phyloP scores from a whole-genome alignment of 495 filamentous ascomycete genomes.

The Daldinia grandis region DNA sequence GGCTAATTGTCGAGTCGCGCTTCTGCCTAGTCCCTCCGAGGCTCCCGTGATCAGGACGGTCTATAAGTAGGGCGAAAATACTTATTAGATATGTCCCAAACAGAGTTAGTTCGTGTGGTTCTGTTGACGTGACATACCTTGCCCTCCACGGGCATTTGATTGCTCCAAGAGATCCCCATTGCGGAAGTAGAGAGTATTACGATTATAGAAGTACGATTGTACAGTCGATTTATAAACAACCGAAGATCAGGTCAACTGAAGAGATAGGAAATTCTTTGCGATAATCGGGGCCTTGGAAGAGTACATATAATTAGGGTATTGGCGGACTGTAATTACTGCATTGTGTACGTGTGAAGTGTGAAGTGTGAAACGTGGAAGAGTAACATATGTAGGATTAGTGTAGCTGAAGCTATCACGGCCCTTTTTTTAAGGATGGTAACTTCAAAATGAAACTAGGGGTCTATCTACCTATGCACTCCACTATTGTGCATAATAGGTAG shows the following conservation, averaged over 20 bases:
- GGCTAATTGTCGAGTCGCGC: slow-evolving; percentile 75
- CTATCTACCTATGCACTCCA: background rate
- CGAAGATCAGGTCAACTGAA: slow-evolving; percentile 30
- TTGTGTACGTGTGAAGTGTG: background rate
- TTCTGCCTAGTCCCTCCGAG: slow-evolving; percentile 90
- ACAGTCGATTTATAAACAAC: slow-evolving; percentile 29
- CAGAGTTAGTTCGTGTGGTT: background rate
- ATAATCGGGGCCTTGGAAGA: background rate
- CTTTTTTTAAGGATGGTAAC: background rate
- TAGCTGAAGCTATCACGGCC: slow-evolving; percentile 4
- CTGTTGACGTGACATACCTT: slow-evolving; percentile 63
- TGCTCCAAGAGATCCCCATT: slow-evolving; percentile 72
- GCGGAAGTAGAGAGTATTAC: slow-evolving; percentile 58
- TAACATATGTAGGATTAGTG: background rate
- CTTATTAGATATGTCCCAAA: background rate
- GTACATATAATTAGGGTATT: background rate
- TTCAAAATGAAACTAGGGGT: background rate
- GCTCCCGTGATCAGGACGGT: slow-evolving; percentile 89
- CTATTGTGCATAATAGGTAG: background rate
- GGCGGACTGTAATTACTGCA: background rate
- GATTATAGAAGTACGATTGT: slow-evolving; percentile 55
- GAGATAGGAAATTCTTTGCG: background rate
- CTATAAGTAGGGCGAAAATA: slow-evolving; percentile 49
- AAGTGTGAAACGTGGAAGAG: background rate
- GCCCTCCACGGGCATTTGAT: slow-evolving; percentile 83